Percentiles rank a stretch among this genome's conserved stretches.
Evolutionary conservation across 441 rosid species (phyloP).

Genomic region (Erodium trifolium): DNA sequence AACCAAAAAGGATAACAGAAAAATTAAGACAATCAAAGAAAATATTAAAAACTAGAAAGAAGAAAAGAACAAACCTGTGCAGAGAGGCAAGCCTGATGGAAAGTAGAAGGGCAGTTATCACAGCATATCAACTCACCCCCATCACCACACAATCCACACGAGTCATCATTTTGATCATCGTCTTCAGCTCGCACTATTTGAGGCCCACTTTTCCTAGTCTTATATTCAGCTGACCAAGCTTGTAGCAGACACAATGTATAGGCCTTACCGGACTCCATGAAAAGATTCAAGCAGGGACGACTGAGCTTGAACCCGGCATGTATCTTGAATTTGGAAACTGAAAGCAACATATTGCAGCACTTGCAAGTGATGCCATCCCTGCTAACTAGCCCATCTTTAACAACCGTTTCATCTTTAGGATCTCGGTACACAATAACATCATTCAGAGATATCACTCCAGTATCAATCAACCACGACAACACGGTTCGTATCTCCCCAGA

Average conservation of each 20-base stretch:
- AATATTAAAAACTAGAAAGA: not conserved
- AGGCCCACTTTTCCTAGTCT: slow-evolving; percentile 45
- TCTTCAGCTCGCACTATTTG: slow-evolving; percentile 44
- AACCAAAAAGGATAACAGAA: not conserved
- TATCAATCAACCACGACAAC: slow-evolving; percentile 64
- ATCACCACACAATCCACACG: slow-evolving; percentile 90
- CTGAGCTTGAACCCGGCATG: slow-evolving; percentile 72
- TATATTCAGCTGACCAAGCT: slow-evolving; percentile 91
- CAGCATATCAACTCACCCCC: slow-evolving; percentile 94
- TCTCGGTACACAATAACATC: slow-evolving; percentile 71
- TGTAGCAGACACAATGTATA: slow-evolving; percentile 67
- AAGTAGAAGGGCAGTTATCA: slow-evolving; percentile 89
- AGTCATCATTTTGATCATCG: slow-evolving; percentile 84
- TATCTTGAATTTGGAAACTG: slow-evolving; percentile 65
- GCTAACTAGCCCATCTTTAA: slow-evolving; percentile 67
- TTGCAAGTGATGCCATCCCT: slow-evolving; percentile 70
- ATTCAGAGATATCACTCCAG: slow-evolving; percentile 48
- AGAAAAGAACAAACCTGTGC: slow-evolving; percentile 42
- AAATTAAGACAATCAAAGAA: not conserved
- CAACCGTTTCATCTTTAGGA: slow-evolving; percentile 47
- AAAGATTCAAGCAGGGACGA: slow-evolving; percentile 75
- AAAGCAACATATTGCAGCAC: slow-evolving; percentile 58
- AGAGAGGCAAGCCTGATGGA: slow-evolving; percentile 74
- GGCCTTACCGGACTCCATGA: slow-evolving; percentile 78
- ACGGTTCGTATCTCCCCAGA: slow-evolving; percentile 55